Evolutionary conservation across 2,329 filamentous ascomycete species (phyloP).

Genomic region (Trichoderma atrobrunneum): DNA sequence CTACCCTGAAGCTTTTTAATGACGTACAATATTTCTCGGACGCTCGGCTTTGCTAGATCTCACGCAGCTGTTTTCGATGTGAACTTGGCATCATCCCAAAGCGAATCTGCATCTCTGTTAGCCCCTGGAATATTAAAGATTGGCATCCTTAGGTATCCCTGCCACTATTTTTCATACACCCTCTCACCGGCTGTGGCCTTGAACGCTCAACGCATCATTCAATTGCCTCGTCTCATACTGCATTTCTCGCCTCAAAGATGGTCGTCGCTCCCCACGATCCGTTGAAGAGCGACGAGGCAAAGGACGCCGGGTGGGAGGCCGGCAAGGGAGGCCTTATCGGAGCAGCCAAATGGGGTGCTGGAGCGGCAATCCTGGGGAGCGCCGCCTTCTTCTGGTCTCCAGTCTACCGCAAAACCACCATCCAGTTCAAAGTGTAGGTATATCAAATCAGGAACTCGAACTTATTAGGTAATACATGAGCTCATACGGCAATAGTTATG

Average conservation of each 20-base stretch:
- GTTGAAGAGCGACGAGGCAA: conserved; percentile 64
- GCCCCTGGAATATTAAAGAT: not conserved
- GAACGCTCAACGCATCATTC: not conserved
- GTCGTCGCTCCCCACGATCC: conserved; percentile 44
- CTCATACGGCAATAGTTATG: conserved; percentile 52
- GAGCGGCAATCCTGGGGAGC: conserved; percentile 59
- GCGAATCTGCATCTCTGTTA: not conserved
- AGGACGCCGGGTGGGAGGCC: conserved; percentile 69
- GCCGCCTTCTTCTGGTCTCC: conserved; percentile 65
- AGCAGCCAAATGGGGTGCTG: conserved; percentile 70
- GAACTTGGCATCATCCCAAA: not conserved
- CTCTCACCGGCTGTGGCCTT: not conserved
- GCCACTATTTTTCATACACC: not conserved
- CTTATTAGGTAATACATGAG: not conserved
- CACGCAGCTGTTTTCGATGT: not conserved
- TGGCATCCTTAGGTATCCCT: not conserved
- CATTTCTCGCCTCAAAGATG: not conserved
- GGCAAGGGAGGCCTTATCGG: conserved; percentile 64
- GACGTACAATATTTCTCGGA: conserved; percentile 15
- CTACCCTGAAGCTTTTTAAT: conserved; percentile 20
- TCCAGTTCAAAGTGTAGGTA: conserved; percentile 72
- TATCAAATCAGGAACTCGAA: no score
- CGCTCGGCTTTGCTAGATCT: conserved; percentile 5
- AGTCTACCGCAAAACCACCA: conserved; percentile 67
- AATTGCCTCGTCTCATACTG: not conserved